Base-by-base conservation (phyloP, 169 alveolate species). In the Plasmodium gallinaceum region DNA sequence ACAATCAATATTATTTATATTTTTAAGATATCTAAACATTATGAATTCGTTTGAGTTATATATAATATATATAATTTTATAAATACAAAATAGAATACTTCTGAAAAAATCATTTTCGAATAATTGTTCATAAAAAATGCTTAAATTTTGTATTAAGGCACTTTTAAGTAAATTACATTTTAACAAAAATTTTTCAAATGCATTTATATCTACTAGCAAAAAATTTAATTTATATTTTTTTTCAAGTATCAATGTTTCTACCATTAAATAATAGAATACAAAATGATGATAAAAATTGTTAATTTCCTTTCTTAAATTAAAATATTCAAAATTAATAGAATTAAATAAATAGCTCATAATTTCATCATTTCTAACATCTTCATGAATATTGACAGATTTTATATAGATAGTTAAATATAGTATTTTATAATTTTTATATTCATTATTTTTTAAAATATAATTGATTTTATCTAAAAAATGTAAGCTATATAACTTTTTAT, bases 351-450 rank as follows among this genome's bases (percentile, higher is more conserved):
- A 46, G 22, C 42, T 42, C 62, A 86, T 7, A 0, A 52, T 24
- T 22, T 86, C 85, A 22, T 86, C 92, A 71, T 86, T 69, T 86
- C 24, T 24, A 52, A 86, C 70, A 48, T 86, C 92, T 86, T 57
- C 62, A 71, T 86, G 92, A 2, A 86, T 66, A 60, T 52, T 86
- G 43, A 86, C 18, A 0, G 92, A 86, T 71, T 58, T 86, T 86
- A 86, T 71, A 71, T 71, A 86, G n/a, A 86, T 86, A 2, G 42
- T 71, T 64, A 86, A 42, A 32, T 86, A 73, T 37, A 86, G 20
- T 24, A 86, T 66, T 70, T 86, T 61, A 60, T 24, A 62, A 64
- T 66, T 86, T 60, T 61, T 86, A 5, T 86, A 20, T 46, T 86
- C 92, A 43, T 52, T 70, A 43, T 10, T 51, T n/a, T 58, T 71